Evolutionary conservation across 2,329 filamentous ascomycete genomes (phyloP).

Genomic region (Tolypocladium cylindrosporum): DNA sequence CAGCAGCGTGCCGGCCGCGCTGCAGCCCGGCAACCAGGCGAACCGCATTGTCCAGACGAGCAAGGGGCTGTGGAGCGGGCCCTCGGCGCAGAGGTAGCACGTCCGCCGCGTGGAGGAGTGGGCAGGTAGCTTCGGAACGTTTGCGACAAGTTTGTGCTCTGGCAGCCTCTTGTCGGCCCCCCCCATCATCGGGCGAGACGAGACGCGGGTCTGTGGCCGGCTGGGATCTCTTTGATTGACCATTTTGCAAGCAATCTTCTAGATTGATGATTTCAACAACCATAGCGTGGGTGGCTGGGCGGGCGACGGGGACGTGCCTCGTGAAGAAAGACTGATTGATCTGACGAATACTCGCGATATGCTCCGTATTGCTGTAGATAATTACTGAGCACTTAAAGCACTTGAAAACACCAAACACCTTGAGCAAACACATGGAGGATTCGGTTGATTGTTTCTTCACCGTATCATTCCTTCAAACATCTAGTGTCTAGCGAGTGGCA

Average conservation of each 20-base stretch:
- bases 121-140: neutral
- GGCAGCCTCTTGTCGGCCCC: neutral
- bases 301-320: neutral
- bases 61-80: conserved; percentile 49
- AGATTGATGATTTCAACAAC: neutral
- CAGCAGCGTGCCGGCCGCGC: conserved; percentile 33
- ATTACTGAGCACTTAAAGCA: neutral
- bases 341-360: neutral
- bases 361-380: neutral
- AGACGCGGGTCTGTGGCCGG: neutral
- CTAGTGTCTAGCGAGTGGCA: conserved; percentile 28
- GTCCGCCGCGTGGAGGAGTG: neutral
- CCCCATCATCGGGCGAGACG: neutral
- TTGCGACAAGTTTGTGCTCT: neutral
- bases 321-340: neutral
- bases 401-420: neutral
- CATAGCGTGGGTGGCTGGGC: neutral
- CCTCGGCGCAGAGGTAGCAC: conserved; percentile 15
- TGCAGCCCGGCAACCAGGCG: conserved; percentile 43
- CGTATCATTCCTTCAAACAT: conserved; percentile 14
- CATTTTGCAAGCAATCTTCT: neutral
- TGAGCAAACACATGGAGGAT: neutral
- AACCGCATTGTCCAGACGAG: conserved; percentile 54
- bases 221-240: neutral
- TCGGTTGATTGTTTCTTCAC: conserved; percentile 7